Base-by-base conservation (phyloP, 2,329 filamentous ascomycete genomes). In the Cordyceps farinosa region DNA sequence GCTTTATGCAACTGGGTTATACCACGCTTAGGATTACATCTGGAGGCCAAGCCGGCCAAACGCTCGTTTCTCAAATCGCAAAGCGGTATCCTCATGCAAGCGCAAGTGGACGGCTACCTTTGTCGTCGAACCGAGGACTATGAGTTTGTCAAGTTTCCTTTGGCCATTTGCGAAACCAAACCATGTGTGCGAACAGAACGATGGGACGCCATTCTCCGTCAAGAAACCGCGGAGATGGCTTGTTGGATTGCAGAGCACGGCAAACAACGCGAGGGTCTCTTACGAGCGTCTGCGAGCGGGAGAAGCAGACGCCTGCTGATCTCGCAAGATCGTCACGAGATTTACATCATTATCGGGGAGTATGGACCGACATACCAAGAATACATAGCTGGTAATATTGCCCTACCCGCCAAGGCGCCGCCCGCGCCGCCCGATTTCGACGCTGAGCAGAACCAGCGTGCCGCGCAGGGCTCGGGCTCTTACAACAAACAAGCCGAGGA, bases 301-400 rank as follows among this genome's bases (percentile, higher is more conserved):
- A 9, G 11, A 40, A 40, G 9, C 3, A 17, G 63, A 3, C 63
- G 63, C 7, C 45, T 65, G 3, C 8, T 65, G 30, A 30, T 65
- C 11, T 65, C 64, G 2, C 64, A 65, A 30, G 55, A 65, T 10
- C 53, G 54, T 5, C 45, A 64, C 48, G 64, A 65, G 22, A 63
- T 65, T 17, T 65, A 65, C 50, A 29, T 64, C 29, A 65, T 62
- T 15, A 48, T 65, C 10, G 64, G 38, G 3, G 40, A 38, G 34
- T 64, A 56, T 29, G 44, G 54, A 11, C 10, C 15, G 1, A 5
- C 8, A 6, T 64, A 64, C 38, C 30, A 34, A 7, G 36, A 44
- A 0, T 60, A 60, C 48, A 60, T 52, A 22, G 30, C 5, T 4
- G 45, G 45, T 8, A 1, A 27, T 2, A 30, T 2, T 13, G 10